phyloP scores from a whole-genome alignment of 441 rosid genomes.

The Iberis amara region DNA sequence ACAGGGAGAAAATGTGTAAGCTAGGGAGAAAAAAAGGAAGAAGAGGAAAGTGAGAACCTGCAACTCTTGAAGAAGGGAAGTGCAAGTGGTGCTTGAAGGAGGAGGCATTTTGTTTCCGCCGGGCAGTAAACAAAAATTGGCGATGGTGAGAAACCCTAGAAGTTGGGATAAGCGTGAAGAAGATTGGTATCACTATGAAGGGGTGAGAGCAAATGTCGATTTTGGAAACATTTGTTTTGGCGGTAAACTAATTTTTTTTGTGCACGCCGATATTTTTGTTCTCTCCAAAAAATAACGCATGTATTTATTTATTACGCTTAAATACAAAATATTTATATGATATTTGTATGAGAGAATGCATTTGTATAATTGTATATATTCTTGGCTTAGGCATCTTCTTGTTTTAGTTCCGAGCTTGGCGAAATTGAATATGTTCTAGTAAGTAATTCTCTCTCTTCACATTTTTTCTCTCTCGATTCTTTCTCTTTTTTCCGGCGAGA shows the following conservation, averaged over 20 bases:
- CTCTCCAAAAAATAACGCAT: no score
- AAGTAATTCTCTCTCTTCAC: no score
- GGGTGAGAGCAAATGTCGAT: constrained; percentile 17
- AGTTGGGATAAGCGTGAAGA: constrained; percentile 19
- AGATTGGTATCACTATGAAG: constrained; percentile 14
- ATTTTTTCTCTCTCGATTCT: no score
- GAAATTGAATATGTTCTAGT: no score
- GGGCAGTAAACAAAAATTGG: neutral
- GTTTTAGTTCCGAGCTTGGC: no score
- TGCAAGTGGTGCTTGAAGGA: constrained; percentile 30
- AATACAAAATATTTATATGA: no score
- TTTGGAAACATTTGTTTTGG: constrained; percentile 29
- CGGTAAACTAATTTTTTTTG: constrained; percentile 23
- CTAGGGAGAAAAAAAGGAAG: neutral
- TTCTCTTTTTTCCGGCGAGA: no score
- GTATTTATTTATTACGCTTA: no score
- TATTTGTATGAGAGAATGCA: no score
- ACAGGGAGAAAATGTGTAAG: neutral
- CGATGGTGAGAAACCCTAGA: constrained; percentile 23
- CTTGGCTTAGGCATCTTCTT: no score
- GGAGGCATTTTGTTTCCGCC: constrained; percentile 13
- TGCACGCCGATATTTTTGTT: neutral
- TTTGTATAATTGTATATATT: no score
- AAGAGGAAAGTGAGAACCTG: constrained; percentile 23
- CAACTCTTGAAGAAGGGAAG: constrained; percentile 31